Base-by-base conservation (phyloP, 306 rosid genomes). In the Phaseolus lunatus region DNA sequence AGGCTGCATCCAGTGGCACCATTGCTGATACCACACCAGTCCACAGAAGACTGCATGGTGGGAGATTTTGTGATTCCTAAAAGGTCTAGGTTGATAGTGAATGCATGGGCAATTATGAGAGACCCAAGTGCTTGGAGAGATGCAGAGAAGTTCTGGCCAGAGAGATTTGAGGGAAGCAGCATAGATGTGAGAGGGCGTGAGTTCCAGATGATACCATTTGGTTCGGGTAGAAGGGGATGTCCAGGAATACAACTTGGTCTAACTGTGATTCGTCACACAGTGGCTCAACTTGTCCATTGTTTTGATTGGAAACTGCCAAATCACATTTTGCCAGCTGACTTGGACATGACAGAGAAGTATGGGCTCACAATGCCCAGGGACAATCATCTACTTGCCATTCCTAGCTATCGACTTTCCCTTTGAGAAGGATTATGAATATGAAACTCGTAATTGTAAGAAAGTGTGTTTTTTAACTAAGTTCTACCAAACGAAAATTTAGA, bases 1-100 rank as follows among this genome's bases (percentile, higher is more conserved):
- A 84, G 96, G 79, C 16, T 89, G 9, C 96, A 89, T 67, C 92
- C 96, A 9, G 84, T 82, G 49, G 90, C 37, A 31, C 96, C 96
- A 9, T 65, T 91, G 33, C 68, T 87, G 54, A 3, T 87, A 24
- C 96, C 96, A 26, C 89, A 86, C 61, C 70, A 84, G 35, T 81
- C 92, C 0, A 43, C 24, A 1, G 89, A 91, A 52, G 92, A 87
- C 23, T 87, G 93, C 75, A 59, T 11, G 0, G 81, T 91, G 4
- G 81, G 80, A 29, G 88, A 83, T 0, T 84, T 50, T 52, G 81
- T 86, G 82, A 86, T 91, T 45, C 96, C 96, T 3, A 20, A 57
- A 16, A 80, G 86, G 3, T 83, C 83, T 3, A 78, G 67, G 31
- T 13, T 81, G 22, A 78, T 81, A 47, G 5, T 81, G 11, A 81